These are phyloP conservation scores for Aspergillus uvarum DNA, from an alignment of 2,329 filamentous ascomycete genomes.

Conservation along the genomic window DNA sequence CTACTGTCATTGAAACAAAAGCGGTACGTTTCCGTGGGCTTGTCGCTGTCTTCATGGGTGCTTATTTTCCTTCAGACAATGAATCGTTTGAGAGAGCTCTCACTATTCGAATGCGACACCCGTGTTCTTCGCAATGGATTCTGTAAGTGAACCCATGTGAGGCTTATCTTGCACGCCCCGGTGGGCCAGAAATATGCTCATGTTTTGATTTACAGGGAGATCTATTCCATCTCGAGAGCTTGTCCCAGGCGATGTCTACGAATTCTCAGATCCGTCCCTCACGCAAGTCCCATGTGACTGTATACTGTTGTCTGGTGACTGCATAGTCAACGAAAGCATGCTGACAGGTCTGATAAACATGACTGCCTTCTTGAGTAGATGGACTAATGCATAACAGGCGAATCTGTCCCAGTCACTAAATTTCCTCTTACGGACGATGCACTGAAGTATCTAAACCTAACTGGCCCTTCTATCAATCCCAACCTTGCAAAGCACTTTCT, in stretches of 20 bases:
- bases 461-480: constrained; percentile 76
- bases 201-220: constrained; percentile 60
- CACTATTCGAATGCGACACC: constrained; percentile 91
- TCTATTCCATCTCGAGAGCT: constrained; percentile 82
- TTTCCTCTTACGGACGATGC: constrained; percentile 77
- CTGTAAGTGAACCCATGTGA: constrained; percentile 56
- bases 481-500: constrained; percentile 85
- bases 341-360: constrained; percentile 61
- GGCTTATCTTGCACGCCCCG: background rate
- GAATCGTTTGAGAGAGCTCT: constrained; percentile 85
- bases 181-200: constrained; percentile 5
- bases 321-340: constrained; percentile 99
- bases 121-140: constrained; percentile 92
- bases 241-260: constrained; percentile 93
- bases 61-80: constrained; percentile 63
- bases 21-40: constrained; percentile 54
- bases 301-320: constrained; percentile 86
- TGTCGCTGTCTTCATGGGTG: constrained; percentile 8
- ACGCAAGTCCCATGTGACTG: constrained; percentile 90
- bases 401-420: constrained; percentile 96
- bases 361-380: background rate
- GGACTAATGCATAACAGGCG: constrained; percentile 54
- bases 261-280: constrained; percentile 89
- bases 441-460: constrained; percentile 72
- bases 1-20: constrained; percentile 86